A percentile compares a stretch with the other conserved stretches of the same genome.
Conservation (phyloP, 805 yeast genomes). For the Pichia cephalocereana region DNA sequence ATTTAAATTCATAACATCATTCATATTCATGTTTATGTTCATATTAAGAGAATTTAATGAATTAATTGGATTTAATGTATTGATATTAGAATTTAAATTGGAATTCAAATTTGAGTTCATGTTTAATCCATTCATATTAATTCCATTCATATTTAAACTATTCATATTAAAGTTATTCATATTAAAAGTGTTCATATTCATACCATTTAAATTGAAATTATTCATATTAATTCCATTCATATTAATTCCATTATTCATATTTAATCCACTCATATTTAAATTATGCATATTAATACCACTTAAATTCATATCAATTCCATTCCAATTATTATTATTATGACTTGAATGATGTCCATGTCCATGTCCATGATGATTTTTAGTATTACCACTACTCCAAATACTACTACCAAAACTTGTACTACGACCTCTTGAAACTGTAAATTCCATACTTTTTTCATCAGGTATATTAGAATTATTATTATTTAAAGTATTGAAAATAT, state of each 20-base stretch:
- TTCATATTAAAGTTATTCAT: neutral
- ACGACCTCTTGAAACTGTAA: conserved; percentile 20
- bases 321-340: neutral
- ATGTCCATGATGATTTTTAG: neutral
- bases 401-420: conserved; percentile 29
- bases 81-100: too few relatives aligned
- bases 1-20: too few relatives aligned
- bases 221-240: neutral
- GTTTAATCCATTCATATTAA: neutral
- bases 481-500: neutral
- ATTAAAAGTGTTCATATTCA: too few relatives aligned
- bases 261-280: neutral
- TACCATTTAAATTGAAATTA: too few relatives aligned
- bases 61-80: too few relatives aligned
- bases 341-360: too few relatives aligned
- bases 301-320: neutral
- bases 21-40: too few relatives aligned
- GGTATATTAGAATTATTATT: neutral
- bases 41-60: too few relatives aligned
- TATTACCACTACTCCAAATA: conserved; percentile 25
- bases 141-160: neutral
- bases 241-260: neutral
- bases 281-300: neutral
- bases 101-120: too few relatives aligned
- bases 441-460: conserved; percentile 5